phyloP scores from a whole-genome alignment of 2,329 filamentous ascomycete genomes.

The Pseudogymnoascus sp. region DNA sequence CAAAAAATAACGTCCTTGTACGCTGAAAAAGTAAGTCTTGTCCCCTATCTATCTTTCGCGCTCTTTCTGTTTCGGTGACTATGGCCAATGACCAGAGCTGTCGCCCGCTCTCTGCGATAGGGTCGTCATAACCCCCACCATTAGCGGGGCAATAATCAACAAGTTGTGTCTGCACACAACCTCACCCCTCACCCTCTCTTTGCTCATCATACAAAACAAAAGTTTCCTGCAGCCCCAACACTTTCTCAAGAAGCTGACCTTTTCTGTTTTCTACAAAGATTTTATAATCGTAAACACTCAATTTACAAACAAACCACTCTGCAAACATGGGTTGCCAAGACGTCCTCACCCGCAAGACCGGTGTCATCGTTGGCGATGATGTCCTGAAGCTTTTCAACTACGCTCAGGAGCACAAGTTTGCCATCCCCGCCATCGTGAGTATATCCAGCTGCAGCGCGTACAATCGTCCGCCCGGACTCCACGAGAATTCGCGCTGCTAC shows the following conservation, averaged over 20 bases:
- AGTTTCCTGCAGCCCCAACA: not conserved
- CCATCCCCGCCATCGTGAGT: conserved; percentile 71
- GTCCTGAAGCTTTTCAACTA: conserved; percentile 75
- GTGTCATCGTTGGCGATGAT: conserved; percentile 62
- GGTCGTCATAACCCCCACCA: conserved; percentile 9
- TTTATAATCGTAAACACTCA: conserved; percentile 9
- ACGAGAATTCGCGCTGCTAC: not conserved
- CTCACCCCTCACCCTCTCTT: not conserved
- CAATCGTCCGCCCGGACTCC: no score
- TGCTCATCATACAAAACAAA: conserved; percentile 6
- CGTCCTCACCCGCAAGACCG: conserved; percentile 54
- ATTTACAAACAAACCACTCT: conserved; percentile 12
- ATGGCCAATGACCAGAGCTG: not conserved
- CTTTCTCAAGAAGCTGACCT: not conserved
- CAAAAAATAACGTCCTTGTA: not conserved
- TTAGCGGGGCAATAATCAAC: conserved; percentile 8
- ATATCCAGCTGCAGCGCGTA: not conserved
- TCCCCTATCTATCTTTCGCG: not conserved
- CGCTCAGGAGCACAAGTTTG: conserved; percentile 78
- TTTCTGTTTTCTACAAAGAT: not conserved
- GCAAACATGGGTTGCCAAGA: conserved; percentile 40
- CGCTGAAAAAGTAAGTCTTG: not conserved
- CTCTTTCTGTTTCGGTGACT: not conserved
- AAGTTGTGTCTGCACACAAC: conserved; percentile 1
- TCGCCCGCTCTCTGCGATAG: not conserved